A percentile compares a stretch with the other conserved stretches of the same genome.
phyloP scores from a whole-genome alignment of 108 stramenopile species.

The Stephanodiscus triporus region DNA sequence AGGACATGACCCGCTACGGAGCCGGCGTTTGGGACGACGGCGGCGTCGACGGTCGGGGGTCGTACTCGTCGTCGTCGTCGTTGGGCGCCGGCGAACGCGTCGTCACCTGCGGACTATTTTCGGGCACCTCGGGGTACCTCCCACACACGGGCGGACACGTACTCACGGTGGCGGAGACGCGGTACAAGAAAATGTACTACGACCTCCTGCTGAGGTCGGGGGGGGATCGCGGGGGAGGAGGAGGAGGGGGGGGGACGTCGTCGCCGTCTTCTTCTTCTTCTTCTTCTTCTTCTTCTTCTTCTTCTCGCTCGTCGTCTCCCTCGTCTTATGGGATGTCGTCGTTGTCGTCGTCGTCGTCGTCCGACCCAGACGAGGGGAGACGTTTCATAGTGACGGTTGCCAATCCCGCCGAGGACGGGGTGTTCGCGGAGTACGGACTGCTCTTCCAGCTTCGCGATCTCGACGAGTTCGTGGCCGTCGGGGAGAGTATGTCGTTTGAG shows the following conservation, averaged over 20 bases:
- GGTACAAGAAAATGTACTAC: slow-evolving; percentile 39
- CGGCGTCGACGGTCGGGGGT: background rate
- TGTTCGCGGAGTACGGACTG: slow-evolving; percentile 41
- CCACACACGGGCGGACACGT: slow-evolving; percentile 39
- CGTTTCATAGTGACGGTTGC: slow-evolving; percentile 37
- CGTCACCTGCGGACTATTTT: slow-evolving; percentile 17
- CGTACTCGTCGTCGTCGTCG: background rate
- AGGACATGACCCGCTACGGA: background rate
- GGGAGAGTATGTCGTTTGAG: slow-evolving; percentile 1
- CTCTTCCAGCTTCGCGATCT: slow-evolving; percentile 39
- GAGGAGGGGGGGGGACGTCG: too few relatives aligned
- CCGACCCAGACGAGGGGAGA: slow-evolving; percentile 44
- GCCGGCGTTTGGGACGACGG: slow-evolving; percentile 28
- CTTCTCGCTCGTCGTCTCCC: too few relatives aligned
- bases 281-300: background rate
- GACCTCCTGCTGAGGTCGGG: slow-evolving; percentile 34
- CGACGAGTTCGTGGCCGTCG: slow-evolving; percentile 41
- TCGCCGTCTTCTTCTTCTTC: too few relatives aligned
- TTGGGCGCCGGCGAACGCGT: background rate
- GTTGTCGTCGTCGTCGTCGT: too few relatives aligned
- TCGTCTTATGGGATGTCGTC: too few relatives aligned
- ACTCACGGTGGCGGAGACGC: slow-evolving; percentile 35
- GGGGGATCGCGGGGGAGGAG: too few relatives aligned
- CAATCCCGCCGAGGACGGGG: slow-evolving; percentile 40
- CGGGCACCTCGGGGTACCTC: slow-evolving; percentile 28